Evolutionary conservation across 306 rosid genomes (phyloP), one percentile per base, ranked within the genome.

Genomic region (Sophora flavescens): DNA sequence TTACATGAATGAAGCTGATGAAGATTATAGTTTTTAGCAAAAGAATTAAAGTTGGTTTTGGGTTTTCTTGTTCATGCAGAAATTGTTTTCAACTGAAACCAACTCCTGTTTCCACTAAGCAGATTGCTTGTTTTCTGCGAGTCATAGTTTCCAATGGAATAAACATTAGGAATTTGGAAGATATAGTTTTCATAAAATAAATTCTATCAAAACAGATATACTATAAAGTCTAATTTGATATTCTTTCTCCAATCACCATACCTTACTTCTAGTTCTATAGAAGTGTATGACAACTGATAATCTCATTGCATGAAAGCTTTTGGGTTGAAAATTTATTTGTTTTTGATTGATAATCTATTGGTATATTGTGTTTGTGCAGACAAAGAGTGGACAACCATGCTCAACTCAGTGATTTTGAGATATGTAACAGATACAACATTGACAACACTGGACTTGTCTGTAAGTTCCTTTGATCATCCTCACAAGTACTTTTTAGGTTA

Each of bases 361-460:
- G 18, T 44, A 14, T 76, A 45, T 58, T 78, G 73, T 51, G 77
- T 78, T 51, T 78, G 32, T 81, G 84, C 89, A 94, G 98, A 48
- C 96, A 92, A 84, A 88, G 97, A 83, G 83, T 83, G 78, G 89
- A 84, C 74, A 78, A 80, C 63, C 73, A 56, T 57, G 86, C 96
- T 67, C 81, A 82, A 67, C 92, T 91, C 44, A 26, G 78, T 76
- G 98, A 94, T 86, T 91, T 94, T 78, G 89, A 92, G 85, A 88
- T 87, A 78, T 90, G 96, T 68, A 92, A 87, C 87, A 68, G 69
- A 79, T 87, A 89, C 82, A 88, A 92, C 81, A 87, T 94, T 83
- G 97, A 94, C 83, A 91, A 94, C 74, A 94, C 98, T 22, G 97
- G 97, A 72, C 90, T 94, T 81, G 95, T 94, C 48, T 91, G 97